Percentiles rank a stretch among this genome's conserved stretches.
Conservation (phyloP, 805 yeast genomes). For the Candida yuanshanica region DNA sequence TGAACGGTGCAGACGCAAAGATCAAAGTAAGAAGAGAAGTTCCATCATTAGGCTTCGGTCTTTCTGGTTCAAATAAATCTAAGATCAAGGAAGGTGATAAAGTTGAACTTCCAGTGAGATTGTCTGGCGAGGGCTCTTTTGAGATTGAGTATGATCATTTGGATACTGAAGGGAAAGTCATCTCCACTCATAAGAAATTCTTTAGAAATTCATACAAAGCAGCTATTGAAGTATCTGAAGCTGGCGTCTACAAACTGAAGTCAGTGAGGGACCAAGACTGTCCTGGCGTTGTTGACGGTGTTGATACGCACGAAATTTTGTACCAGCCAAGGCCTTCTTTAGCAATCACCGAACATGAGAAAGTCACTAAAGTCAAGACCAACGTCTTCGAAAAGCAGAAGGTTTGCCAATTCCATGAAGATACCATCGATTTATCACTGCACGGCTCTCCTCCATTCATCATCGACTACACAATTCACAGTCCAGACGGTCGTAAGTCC, state of each 20-base stretch:
- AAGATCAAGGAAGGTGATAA: slow-evolving; percentile 58
- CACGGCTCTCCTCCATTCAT: slow-evolving; percentile 62
- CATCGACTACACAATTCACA: slow-evolving; percentile 56
- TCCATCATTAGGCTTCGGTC: slow-evolving; percentile 50
- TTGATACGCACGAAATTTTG: slow-evolving; percentile 32
- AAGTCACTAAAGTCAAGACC: slow-evolving; percentile 19
- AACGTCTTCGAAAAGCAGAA: slow-evolving; percentile 28
- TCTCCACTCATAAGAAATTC: slow-evolving; percentile 18
- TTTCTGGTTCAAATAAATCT: slow-evolving; percentile 29
- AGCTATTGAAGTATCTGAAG: slow-evolving; percentile 30
- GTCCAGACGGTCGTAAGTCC: slow-evolving; percentile 46
- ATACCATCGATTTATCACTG: slow-evolving; percentile 43
- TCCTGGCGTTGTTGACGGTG: slow-evolving; percentile 37
- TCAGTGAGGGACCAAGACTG: slow-evolving; percentile 48
- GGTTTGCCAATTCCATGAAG: slow-evolving; percentile 45
- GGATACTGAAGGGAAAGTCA: slow-evolving; percentile 23
- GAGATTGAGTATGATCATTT: slow-evolving; percentile 29
- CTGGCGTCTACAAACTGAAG: slow-evolving; percentile 43
- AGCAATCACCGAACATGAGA: slow-evolving; percentile 29
- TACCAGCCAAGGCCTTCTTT: slow-evolving; percentile 44
- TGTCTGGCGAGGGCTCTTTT: slow-evolving; percentile 56
- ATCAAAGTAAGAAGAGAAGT: slow-evolving; percentile 66
- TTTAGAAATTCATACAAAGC: slow-evolving; percentile 26
- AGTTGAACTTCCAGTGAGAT: slow-evolving; percentile 52
- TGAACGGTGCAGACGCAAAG: slow-evolving; percentile 56